These are phyloP conservation scores for Candida sp. DNA, from an alignment of 1,139 yeast species.

Conservation along the genomic window DNA sequence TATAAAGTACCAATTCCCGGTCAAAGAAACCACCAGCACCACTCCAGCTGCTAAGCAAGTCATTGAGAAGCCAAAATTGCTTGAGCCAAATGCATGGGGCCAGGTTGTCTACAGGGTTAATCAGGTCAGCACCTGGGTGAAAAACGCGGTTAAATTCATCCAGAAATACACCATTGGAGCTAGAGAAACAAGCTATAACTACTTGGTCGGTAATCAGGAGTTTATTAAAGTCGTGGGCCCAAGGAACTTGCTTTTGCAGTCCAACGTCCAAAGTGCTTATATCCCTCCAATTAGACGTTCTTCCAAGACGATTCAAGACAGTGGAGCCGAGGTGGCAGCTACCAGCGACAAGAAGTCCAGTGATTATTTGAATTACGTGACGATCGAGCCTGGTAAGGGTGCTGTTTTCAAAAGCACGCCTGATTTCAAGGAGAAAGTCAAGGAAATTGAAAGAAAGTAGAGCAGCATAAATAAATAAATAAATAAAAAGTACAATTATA, in stretches of 20 bases:
- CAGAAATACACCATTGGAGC: slow-evolving; percentile 2
- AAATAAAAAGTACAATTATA: background rate
- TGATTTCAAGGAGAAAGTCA: slow-evolving; percentile 42
- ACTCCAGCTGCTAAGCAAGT: background rate
- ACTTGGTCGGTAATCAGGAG: slow-evolving; percentile 34
- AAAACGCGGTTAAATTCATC: background rate
- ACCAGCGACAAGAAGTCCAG: slow-evolving; percentile 16
- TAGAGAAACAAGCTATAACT: slow-evolving; percentile 17
- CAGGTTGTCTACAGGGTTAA: slow-evolving; percentile 2
- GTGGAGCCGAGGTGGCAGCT: background rate
- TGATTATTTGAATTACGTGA: slow-evolving; percentile 53
- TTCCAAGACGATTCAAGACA: background rate
- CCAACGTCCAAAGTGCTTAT: slow-evolving; percentile 21
- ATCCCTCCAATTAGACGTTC: slow-evolving; percentile 8
- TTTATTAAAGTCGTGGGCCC: slow-evolving; percentile 61
- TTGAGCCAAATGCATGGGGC: slow-evolving; percentile 6
- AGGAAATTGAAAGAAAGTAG: slow-evolving; percentile 23
- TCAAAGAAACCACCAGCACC: background rate
- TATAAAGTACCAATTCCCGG: slow-evolving; percentile 26
- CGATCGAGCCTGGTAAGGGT: slow-evolving; percentile 41
- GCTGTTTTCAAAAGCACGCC: slow-evolving; percentile 48
- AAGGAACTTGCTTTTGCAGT: slow-evolving; percentile 54
- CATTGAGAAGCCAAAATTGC: slow-evolving; percentile 6
- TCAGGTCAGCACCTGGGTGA: background rate
- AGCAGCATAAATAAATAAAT: background rate